Evolutionary conservation across 768 basidiomycete genomes (phyloP).

Genomic region (Tubosaeta brunneosetosa): DNA sequence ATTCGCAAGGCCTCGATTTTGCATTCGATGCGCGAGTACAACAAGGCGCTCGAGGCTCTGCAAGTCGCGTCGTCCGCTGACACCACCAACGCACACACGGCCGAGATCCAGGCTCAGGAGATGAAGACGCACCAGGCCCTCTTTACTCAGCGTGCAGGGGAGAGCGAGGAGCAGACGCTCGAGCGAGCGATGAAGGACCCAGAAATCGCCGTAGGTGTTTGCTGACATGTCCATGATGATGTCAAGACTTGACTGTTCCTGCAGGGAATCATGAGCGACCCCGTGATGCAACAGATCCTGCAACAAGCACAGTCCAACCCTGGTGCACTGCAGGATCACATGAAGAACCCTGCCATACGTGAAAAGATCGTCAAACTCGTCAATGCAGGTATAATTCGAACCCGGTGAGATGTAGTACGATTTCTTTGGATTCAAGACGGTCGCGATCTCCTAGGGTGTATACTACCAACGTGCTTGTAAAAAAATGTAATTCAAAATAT

Average conservation of each 20-base stretch:
- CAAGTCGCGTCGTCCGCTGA: conserved; percentile 79
- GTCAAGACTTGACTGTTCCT: not conserved
- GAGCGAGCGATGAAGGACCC: conserved; percentile 96
- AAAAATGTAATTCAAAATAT: conserved; percentile 18
- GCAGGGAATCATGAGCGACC: conserved; percentile 82
- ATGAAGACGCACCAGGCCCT: conserved; percentile 77
- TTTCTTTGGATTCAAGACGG: conserved; percentile 10
- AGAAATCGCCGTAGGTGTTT: conserved; percentile 73
- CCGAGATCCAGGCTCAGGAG: conserved; percentile 80
- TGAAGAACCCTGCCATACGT: conserved; percentile 84
- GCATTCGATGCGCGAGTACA: conserved; percentile 86
- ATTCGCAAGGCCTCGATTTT: conserved; percentile 88
- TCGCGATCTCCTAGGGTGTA: conserved; percentile 16
- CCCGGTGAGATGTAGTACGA: conserved; percentile 44
- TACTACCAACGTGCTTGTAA: conserved; percentile 16
- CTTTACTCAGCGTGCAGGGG: conserved; percentile 70
- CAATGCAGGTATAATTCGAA: conserved; percentile 90
- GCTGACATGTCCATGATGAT: not conserved
- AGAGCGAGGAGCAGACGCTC: conserved; percentile 90
- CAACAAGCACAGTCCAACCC: conserved; percentile 93
- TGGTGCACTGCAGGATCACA: conserved; percentile 85
- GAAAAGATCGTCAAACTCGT: conserved; percentile 85
- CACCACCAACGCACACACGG: conserved; percentile 71
- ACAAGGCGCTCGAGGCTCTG: conserved; percentile 78
- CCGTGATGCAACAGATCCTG: conserved; percentile 90